Conservation (phyloP, 1,284 basidiomycete species). For the Cutaneotrichosporon daszewskae region DNA sequence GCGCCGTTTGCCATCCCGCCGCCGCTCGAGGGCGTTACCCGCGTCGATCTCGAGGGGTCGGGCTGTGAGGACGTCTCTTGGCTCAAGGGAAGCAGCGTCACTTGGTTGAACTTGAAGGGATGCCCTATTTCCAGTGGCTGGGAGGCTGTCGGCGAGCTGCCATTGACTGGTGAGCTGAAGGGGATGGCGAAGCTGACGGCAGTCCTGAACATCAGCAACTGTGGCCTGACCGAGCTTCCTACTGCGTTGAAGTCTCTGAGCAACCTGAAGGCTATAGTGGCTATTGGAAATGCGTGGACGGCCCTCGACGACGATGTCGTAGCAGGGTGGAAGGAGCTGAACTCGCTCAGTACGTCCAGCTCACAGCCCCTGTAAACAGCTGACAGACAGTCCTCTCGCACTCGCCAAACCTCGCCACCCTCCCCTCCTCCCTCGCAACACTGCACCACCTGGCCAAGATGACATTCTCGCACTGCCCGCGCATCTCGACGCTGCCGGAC, state of each 20-base stretch:
- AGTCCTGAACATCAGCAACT: conserved; percentile 42
- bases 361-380: neutral
- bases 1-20: conserved; percentile 32
- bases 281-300: conserved; percentile 40
- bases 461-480: conserved; percentile 42
- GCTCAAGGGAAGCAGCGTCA: conserved; percentile 30
- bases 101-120: conserved; percentile 39
- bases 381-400: conserved; percentile 37
- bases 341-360: conserved; percentile 37
- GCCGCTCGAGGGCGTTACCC: conserved; percentile 24
- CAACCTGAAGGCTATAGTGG: conserved; percentile 42
- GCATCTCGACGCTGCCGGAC: conserved; percentile 32
- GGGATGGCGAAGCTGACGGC: conserved; percentile 1
- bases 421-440: conserved; percentile 22
- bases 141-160: conserved; percentile 33
- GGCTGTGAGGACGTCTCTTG: conserved; percentile 32
- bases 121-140: conserved; percentile 34
- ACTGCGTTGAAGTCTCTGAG: conserved; percentile 17
- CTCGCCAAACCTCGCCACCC: conserved; percentile 32
- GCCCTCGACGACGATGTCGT: conserved; percentile 29
- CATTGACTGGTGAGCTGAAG: conserved; percentile 30
- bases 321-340: conserved; percentile 33
- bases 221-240: conserved; percentile 28
- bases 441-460: conserved; percentile 39
- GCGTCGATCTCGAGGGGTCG: conserved; percentile 38